Evolutionary conservation across 371 early-diverging fungal genomes (phyloP), one percentile per base, ranked within the genome.

Genomic region (Apophysomyces trapeziformis): DNA sequence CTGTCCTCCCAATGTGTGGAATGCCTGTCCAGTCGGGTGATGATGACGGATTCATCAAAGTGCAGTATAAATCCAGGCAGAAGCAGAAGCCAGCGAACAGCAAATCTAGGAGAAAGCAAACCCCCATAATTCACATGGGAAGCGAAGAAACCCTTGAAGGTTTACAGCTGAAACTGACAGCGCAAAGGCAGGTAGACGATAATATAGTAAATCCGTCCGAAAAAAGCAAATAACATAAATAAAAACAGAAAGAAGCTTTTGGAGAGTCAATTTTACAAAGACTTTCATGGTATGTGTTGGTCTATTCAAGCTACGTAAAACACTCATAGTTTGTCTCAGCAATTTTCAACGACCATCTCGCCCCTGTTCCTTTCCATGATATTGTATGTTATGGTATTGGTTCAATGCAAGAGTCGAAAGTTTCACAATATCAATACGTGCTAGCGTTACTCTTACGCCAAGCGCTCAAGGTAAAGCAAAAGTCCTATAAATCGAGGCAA

Each of bases 371-470:
- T n/a, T 68, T 67, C 18, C 39, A 68, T 21, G 79, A 85, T 57
- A 84, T 88, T 65, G 74, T 90, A 0, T 89, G 88, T 58, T 90
- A 89, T 65, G 90, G 90, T 4, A 81, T 89, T 47, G 89, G 89
- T 13, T 87, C 87, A 1, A 72, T 89, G 57, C 82, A 83, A 39
- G 71, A 78, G 14, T 87, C 86, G 3, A 80, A 77, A 21, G 80
- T 80, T 57, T 83, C 91, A 0, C 85, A 85, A 62, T 86, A 76
- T 66, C 90, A 90, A 50, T 79, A 89, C 59, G 79, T 83, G 1
- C 64, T 89, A 7, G 79, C 80, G 2, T 61, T 89, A 11, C 47
- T 83, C 7, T 44, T 88, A 9, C 73, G 79, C 38, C 83, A 87
- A 2, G 45, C 78, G 7, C 67, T 88, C 18, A 69, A 87, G 75